A percentile compares a stretch with the other conserved stretches of the same genome.
These are phyloP conservation scores for Stevia rebaudiana DNA, from an alignment of 140 eudicot genomes.

Conservation along the genomic window DNA sequence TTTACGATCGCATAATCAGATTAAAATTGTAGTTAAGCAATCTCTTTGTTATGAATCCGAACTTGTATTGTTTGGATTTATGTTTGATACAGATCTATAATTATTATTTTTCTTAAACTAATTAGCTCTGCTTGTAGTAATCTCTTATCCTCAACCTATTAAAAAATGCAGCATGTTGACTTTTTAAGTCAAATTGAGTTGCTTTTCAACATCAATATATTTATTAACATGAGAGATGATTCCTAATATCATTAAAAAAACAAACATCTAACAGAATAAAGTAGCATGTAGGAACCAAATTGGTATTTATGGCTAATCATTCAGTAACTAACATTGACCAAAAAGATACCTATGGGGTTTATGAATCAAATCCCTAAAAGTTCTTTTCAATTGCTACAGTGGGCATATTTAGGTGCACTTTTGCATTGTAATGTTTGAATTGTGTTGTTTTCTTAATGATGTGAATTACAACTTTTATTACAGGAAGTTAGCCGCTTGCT, in stretches of 20 bases:
- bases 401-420: background rate
- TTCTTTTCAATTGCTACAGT: too few relatives aligned
- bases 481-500: conserved; percentile 96
- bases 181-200: background rate
- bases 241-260: background rate
- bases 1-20: conserved; percentile 1
- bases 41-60: background rate
- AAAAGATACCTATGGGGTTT: too few relatives aligned
- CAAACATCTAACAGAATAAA: background rate
- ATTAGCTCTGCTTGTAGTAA: background rate
- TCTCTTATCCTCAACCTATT: background rate
- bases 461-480: conserved; percentile 8
- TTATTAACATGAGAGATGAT: conserved; percentile 9
- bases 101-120: background rate
- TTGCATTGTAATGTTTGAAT: conserved; percentile 2
- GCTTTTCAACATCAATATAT: background rate
- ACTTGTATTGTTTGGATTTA: conserved; percentile 2
- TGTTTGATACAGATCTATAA: conserved; percentile 12
- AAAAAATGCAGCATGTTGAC: background rate
- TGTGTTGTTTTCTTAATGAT: conserved; percentile 4
- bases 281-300: background rate
- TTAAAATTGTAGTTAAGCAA: background rate
- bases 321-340: background rate
- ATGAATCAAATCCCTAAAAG: too few relatives aligned
- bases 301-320: background rate